Evolutionary conservation across 352 stramenopile genomes (phyloP).

Genomic region (Globisporangium emineosum): DNA sequence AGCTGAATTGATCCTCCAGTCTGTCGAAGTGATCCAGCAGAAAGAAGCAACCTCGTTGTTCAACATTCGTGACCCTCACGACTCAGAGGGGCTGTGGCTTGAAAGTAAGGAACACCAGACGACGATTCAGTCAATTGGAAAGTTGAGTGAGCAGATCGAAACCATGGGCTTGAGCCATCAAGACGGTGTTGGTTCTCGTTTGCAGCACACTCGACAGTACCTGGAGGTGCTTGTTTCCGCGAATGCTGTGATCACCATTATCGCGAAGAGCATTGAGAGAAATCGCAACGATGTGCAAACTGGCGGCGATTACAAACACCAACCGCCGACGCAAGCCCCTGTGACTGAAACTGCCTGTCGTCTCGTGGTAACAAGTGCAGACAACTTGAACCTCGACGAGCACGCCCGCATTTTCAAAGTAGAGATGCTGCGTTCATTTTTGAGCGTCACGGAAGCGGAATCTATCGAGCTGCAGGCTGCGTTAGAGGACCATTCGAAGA

Average conservation of each 20-base stretch:
- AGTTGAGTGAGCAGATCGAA: conserved; percentile 3
- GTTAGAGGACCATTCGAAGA: conserved; percentile 37
- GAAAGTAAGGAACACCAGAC: conserved; percentile 16
- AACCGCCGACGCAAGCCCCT: neutral
- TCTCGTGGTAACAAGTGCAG: conserved; percentile 29
- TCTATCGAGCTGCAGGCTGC: conserved; percentile 26
- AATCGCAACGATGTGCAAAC: neutral
- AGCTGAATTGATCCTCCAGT: conserved; percentile 23
- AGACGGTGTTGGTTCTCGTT: conserved; percentile 5
- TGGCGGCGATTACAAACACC: neutral
- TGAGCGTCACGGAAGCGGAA: conserved; percentile 27
- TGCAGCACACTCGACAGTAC: conserved; percentile 16
- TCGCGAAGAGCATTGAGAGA: conserved; percentile 13
- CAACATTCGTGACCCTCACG: conserved; percentile 11
- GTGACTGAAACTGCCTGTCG: conserved; percentile 29
- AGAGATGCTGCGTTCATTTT: conserved; percentile 33
- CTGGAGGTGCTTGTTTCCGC: conserved; percentile 18
- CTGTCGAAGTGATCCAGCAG: conserved; percentile 21
- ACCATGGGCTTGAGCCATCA: conserved; percentile 11
- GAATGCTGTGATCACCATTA: conserved; percentile 17
- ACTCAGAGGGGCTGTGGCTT: conserved; percentile 9
- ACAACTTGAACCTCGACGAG: conserved; percentile 20
- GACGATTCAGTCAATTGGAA: conserved; percentile 14
- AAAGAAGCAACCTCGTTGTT: conserved; percentile 19
- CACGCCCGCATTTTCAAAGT: conserved; percentile 30